These are phyloP conservation scores for Musa itinerans DNA, from an alignment of 176 grass and related monocot genomes.

Conservation along the genomic window DNA sequence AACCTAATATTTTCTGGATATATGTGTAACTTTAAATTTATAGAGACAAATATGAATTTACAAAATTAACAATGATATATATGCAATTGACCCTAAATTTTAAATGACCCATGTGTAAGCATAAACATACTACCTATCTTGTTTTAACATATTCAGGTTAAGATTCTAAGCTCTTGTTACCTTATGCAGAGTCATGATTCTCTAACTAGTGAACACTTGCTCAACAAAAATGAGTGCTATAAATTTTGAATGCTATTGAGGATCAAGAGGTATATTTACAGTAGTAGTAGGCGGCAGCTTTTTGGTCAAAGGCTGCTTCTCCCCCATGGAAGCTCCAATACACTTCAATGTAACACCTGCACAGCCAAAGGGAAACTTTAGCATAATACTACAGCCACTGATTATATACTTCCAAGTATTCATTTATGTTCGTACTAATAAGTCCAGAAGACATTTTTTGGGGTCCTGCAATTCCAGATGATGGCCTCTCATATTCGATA, in stretches of 20 bases:
- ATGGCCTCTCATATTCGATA: constrained; percentile 74
- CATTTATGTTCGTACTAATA: constrained; percentile 44
- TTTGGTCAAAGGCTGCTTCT: constrained; percentile 71
- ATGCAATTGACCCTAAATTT: not conserved
- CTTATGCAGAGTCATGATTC: not conserved
- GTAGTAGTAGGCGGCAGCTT: constrained; percentile 73
- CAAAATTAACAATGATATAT: not conserved
- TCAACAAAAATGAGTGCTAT: not conserved
- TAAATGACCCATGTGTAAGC: not conserved
- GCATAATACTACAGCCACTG: not conserved
- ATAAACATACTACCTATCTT: not conserved
- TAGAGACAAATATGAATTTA: not conserved
- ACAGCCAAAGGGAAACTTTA: constrained; percentile 5
- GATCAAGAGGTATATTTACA: constrained; percentile 30
- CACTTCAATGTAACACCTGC: constrained; percentile 83
- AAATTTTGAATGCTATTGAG: not conserved
- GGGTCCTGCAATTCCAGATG: constrained; percentile 43
- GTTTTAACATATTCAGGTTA: too few species aligned
- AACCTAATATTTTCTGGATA: not conserved
- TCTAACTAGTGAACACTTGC: not conserved
- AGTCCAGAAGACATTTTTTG: constrained; percentile 83
- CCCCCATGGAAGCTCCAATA: constrained; percentile 87
- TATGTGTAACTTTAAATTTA: not conserved
- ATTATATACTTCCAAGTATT: not conserved
- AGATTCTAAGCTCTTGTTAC: not conserved